Conservation (phyloP, 2,329 filamentous ascomycete species). For the Talaromyces verruculosus region DNA sequence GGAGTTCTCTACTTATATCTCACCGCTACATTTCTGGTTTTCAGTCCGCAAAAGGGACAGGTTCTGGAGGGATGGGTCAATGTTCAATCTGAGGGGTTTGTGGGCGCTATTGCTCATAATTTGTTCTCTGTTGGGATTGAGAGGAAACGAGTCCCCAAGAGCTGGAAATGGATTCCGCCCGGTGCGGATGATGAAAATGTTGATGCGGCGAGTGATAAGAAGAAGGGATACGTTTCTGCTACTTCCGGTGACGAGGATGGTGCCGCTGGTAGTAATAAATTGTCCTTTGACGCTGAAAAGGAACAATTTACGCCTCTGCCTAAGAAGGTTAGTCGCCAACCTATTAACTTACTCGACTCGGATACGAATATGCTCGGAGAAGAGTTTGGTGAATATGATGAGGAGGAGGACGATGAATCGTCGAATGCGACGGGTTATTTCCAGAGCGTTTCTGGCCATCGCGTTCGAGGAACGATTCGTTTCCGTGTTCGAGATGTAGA, state of each 20-base stretch:
- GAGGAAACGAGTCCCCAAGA: constrained; percentile 67
- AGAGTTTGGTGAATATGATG: constrained; percentile 9
- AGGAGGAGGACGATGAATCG: constrained; percentile 51
- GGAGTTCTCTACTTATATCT: constrained; percentile 85
- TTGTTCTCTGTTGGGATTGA: constrained; percentile 90
- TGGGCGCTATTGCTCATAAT: constrained; percentile 86
- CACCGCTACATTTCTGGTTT: constrained; percentile 81
- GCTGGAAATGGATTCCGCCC: constrained; percentile 77
- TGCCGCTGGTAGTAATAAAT: constrained; percentile 27
- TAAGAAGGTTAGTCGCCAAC: constrained; percentile 35
- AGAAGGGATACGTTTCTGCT: constrained; percentile 15
- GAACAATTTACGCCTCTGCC: constrained; percentile 43
- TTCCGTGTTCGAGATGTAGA: constrained; percentile 87
- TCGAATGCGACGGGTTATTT: constrained; percentile 68
- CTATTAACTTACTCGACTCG: constrained; percentile 36
- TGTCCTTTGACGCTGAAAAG: constrained; percentile 38
- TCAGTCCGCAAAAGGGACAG: constrained; percentile 70
- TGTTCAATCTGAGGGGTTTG: constrained; percentile 81
- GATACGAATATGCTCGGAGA: constrained; percentile 20
- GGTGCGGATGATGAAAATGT: constrained; percentile 36
- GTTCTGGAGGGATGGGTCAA: constrained; percentile 80
- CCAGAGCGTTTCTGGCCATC: constrained; percentile 68
- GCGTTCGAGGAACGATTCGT: constrained; percentile 67
- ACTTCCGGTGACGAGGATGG: constrained; percentile 25
- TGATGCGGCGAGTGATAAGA: constrained; percentile 23